phyloP scores from a whole-genome alignment of 768 basidiomycete genomes.

The Tricholoma bakamatsutake region DNA sequence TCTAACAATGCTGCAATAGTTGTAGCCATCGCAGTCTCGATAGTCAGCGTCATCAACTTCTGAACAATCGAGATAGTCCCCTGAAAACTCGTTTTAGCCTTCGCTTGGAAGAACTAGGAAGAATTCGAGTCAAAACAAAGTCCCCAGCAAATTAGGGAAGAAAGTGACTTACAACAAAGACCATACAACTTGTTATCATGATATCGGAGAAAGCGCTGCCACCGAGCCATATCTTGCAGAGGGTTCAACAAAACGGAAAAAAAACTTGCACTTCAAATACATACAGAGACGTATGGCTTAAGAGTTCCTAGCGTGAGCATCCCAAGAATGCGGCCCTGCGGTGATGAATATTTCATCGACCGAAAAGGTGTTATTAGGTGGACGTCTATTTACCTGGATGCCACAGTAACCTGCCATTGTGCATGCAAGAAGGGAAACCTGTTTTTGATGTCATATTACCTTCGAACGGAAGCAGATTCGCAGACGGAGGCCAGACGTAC shows the following conservation, averaged over 20 bases:
- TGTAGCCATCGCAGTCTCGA: too few relatives aligned
- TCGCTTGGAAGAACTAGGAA: conserved; percentile 2
- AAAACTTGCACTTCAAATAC: background rate
- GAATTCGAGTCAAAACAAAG: background rate
- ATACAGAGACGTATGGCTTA: conserved; percentile 4
- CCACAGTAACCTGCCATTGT: conserved; percentile 5
- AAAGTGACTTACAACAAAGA: conserved; percentile 7
- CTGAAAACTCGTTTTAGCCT: background rate
- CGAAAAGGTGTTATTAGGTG: background rate
- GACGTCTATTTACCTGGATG: conserved; percentile 1
- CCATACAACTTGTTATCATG: conserved; percentile 9
- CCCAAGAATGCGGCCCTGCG: conserved; percentile 5
- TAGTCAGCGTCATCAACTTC: conserved; percentile 5
- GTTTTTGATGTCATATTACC: background rate
- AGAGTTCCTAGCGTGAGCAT: background rate
- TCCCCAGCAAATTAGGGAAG: background rate
- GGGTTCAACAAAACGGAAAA: background rate
- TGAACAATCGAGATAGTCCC: conserved; percentile 1
- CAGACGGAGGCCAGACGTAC: conserved; percentile 1
- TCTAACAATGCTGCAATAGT: too few relatives aligned
- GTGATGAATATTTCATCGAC: background rate
- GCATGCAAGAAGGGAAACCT: conserved; percentile 5
- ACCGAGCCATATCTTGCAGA: conserved; percentile 10
- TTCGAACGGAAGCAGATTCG: background rate
- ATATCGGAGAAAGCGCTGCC: conserved; percentile 7